phyloP scores from a whole-genome alignment of 768 basidiomycete genomes.

The Serendipita indica region DNA sequence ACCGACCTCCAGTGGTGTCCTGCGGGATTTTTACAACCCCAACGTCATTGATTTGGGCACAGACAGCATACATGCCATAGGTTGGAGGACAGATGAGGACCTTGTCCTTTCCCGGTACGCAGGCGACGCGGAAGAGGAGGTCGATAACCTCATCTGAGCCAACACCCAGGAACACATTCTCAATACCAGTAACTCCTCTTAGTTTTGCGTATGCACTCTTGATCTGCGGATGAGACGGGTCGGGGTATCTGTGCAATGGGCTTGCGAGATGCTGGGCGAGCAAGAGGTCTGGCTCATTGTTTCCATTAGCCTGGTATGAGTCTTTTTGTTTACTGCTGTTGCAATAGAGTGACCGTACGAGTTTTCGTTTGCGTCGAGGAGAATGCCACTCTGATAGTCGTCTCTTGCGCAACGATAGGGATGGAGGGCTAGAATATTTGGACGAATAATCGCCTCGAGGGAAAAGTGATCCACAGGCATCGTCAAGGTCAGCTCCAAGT shows the following conservation, averaged over 20 bases:
- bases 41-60: slow-evolving; percentile 89
- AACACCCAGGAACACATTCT: slow-evolving; percentile 84
- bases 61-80: slow-evolving; percentile 95
- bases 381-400: slow-evolving; percentile 80
- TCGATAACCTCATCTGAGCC: slow-evolving; percentile 97
- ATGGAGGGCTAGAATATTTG: slow-evolving; percentile 80
- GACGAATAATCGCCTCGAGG: slow-evolving; percentile 72
- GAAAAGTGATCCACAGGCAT: slow-evolving; percentile 66
- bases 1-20: slow-evolving; percentile 65
- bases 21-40: slow-evolving; percentile 65
- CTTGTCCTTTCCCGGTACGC: slow-evolving; percentile 61
- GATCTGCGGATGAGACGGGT: slow-evolving; percentile 70
- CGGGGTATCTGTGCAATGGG: slow-evolving; percentile 77
- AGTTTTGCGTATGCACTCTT: slow-evolving; percentile 62
- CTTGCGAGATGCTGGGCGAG: slow-evolving; percentile 27
- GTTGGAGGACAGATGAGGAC: slow-evolving; percentile 87
- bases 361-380: slow-evolving; percentile 97
- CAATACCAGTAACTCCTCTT: slow-evolving; percentile 41
- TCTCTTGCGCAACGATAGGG: slow-evolving; percentile 95
- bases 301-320: slow-evolving; percentile 12
- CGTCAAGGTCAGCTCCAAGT: background rate
- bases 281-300: slow-evolving; percentile 21
- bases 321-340: slow-evolving; percentile 16
- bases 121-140: slow-evolving; percentile 79
- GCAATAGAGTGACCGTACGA: slow-evolving; percentile 75